Evolutionary conservation across 768 basidiomycete species (phyloP), one percentile per base, ranked within the genome.

Genomic region (Myochromella boudieri): DNA sequence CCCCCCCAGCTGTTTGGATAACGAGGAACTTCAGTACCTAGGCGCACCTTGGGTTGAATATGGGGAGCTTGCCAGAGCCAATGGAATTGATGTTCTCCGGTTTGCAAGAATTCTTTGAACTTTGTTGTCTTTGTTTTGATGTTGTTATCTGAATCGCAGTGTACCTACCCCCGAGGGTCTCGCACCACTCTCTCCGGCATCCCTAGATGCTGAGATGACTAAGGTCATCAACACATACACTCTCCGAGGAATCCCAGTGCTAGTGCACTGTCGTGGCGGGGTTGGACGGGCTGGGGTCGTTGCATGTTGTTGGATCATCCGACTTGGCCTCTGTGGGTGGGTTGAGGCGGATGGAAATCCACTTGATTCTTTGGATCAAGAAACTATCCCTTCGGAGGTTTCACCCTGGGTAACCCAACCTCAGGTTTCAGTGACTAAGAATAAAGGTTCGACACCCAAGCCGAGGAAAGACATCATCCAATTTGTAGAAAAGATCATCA

Each of bases 201-300:
- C 60, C 12, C 68, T 97, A 24, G 88, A 97, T 60, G 69, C 61
- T 0, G 77, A 87, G 45, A 69, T 98, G 3, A 71, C 75, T 6
- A 69, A 74, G 34, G 64, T 95, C 44, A 84, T 94, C 33, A 64
- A 78, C 17, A 63, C 64, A 3, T 95, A 95, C 59, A 87, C 93
- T 0, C 70, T 94, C 3, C 70, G 68, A 4, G 91, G 94, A 2
- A 60, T 78, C 0, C 75, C 81, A 7, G 76, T 94, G 7, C 76
- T 95, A 9, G 87, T 87, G 10, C 95, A 97, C 57, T 98, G 95
- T 62, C 81, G 95, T 14, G 95, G 95, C 12, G 95, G 95, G 3
- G 87, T 98, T 6, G 95, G 95, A 2, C 80, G 95, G 14, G 95
- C 95, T 0, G 95, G 95, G 1, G 75, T 97, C 20, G 75, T 97